phyloP scores from a whole-genome alignment of 1,139 yeast genomes.

The Candida sp. region DNA sequence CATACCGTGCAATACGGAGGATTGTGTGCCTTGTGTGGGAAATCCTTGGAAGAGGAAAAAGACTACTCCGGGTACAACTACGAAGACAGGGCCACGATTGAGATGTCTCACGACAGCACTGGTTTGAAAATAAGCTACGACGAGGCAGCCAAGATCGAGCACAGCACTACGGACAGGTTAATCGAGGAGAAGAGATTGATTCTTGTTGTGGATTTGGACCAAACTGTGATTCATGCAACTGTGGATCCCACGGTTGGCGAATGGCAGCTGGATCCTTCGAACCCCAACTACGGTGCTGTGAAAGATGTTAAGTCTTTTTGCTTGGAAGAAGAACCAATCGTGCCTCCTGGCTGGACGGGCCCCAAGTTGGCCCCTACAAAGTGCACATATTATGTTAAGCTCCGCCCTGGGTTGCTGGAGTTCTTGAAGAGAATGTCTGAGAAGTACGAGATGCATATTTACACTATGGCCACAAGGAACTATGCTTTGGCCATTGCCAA shows the following conservation, averaged over 20 bases:
- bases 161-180: constrained; percentile 63
- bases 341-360: constrained; percentile 62
- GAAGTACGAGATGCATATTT: constrained; percentile 88
- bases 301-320: constrained; percentile 81
- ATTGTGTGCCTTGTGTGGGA: constrained; percentile 93
- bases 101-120: constrained; percentile 92
- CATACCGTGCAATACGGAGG: constrained; percentile 98
- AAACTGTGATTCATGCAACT: constrained; percentile 97
- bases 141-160: constrained; percentile 89
- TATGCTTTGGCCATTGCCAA: constrained; percentile 92
- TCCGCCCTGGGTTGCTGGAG: constrained; percentile 83
- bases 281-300: constrained; percentile 85
- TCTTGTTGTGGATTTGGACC: constrained; percentile 95
- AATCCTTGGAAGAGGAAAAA: constrained; percentile 77
- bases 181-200: constrained; percentile 71
- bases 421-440: constrained; percentile 69
- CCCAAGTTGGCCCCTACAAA: constrained; percentile 59
- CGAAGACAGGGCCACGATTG: constrained; percentile 79
- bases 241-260: constrained; percentile 98
- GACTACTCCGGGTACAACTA: constrained; percentile 80
- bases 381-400: constrained; percentile 92
- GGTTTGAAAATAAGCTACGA: constrained; percentile 81
- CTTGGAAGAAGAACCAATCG: constrained; percentile 73
- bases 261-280: constrained; percentile 87
- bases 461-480: constrained; percentile 98